Evolutionary conservation across 371 early-diverging fungal genomes (phyloP).

Genomic region (Rhizopus sp.): DNA sequence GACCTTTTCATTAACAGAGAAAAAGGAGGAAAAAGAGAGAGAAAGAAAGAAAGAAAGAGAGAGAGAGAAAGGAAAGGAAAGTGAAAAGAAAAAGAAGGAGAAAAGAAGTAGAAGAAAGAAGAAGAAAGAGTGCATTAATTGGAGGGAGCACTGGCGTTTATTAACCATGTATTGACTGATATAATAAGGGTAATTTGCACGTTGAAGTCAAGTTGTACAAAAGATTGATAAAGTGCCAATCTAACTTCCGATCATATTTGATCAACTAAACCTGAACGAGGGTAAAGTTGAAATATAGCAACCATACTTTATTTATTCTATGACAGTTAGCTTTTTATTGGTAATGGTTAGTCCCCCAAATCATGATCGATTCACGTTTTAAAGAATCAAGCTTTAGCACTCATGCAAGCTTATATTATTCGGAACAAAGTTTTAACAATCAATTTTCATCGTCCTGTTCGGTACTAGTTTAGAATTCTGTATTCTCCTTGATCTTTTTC

Average conservation of each 20-base stretch:
- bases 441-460: too few relatives aligned
- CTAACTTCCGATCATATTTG: not conserved
- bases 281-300: too few relatives aligned
- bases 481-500: too few relatives aligned
- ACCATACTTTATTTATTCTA: too few relatives aligned
- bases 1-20: conserved; percentile 10
- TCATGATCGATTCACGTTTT: too few relatives aligned
- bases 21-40: not conserved
- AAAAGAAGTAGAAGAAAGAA: not conserved
- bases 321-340: too few relatives aligned
- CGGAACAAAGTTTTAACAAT: too few relatives aligned
- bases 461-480: too few relatives aligned
- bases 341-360: too few relatives aligned
- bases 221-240: not conserved
- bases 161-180: not conserved
- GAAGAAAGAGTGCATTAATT: not conserved
- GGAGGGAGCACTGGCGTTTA: not conserved
- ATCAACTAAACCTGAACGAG: too few relatives aligned
- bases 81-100: not conserved
- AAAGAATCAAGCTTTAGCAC: too few relatives aligned
- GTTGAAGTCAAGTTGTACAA: not conserved
- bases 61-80: conserved; percentile 1
- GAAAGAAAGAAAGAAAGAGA: not conserved
- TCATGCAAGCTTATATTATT: too few relatives aligned
- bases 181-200: not conserved